Base-by-base conservation (phyloP, 2,329 filamentous ascomycete genomes). In the Ceratocystis huliohia region DNA sequence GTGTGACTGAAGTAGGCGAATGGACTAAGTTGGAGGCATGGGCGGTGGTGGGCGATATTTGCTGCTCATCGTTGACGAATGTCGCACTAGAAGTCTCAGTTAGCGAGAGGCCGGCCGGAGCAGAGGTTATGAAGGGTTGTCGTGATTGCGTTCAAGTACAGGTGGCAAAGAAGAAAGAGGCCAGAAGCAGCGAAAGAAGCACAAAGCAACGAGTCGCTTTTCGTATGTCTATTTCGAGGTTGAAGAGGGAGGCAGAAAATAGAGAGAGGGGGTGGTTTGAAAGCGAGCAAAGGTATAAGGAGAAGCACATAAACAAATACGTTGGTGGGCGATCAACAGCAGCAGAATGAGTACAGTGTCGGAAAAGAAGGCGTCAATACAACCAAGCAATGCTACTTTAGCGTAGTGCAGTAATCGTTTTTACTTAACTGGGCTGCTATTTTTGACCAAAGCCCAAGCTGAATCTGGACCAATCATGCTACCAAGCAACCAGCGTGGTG, bases 1-100 rank as follows among this genome's bases (percentile, higher is more conserved):
- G 45, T 41, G 59, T 37, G 33, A 45, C 45, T 5, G 20, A 46
- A 5, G 25, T 70, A 25, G 78, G 74, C 64, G 77, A 78, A 71
- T 79, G 73, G 69, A 76, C 74, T 70, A 76, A 73, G 72, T 78
- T 78, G 69, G 76, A 76, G 69, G 75, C 74, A 48, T 76, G 76
- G 65, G 78, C 78, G 45, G 79, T 78, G 68, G 76, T 75, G 62
- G 81, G 81, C 69, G 82, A 83, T 71, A 81, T 74, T 71, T 81
- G 80, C 70, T 71, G 71, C 66, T 77, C 77, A 71, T 76, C 76
- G 70, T 74, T 73, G 71, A 69, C 69, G 61, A 65, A 66, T 76
- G 75, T 73, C 75, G 67, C 64, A 53, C 66, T 69, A 64, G 4
- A 59, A 46, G 41, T 66, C 37, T 46, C 57, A 63, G 45, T 46